These are phyloP conservation scores for Coprinellus micaceus DNA, from an alignment of 768 basidiomycete species.

Conservation along the genomic window DNA sequence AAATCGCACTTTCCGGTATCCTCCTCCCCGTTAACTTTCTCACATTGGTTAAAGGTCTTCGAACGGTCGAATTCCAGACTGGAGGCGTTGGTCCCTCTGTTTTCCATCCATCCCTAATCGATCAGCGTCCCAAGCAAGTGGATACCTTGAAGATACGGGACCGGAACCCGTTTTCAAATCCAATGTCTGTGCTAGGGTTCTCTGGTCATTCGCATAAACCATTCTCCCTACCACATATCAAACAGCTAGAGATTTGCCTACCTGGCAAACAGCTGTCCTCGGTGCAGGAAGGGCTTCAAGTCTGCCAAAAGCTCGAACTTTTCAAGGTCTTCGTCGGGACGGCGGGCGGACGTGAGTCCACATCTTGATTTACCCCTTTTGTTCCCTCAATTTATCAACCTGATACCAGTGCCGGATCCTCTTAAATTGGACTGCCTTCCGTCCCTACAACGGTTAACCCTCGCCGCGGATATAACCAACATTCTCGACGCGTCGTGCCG, in stretches of 20 bases:
- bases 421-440: background rate
- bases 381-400: background rate
- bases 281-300: background rate
- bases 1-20: conserved; percentile 1
- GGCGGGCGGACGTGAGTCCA: conserved; percentile 8
- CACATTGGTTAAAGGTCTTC: background rate
- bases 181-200: conserved; percentile 2
- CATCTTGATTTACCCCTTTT: no score
- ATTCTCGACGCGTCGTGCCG: background rate
- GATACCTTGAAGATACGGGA: conserved; percentile 7
- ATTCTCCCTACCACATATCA: conserved; percentile 5
- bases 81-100: conserved; percentile 5
- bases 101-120: background rate
- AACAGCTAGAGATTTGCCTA: conserved; percentile 7
- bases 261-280: conserved; percentile 4
- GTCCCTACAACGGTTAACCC: background rate
- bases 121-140: background rate
- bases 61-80: conserved; percentile 7
- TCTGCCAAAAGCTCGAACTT: background rate
- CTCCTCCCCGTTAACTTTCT: conserved; percentile 9
- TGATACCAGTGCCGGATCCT: background rate
- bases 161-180: conserved; percentile 6
- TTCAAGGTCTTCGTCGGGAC: conserved; percentile 11
- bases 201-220: background rate
- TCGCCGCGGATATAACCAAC: conserved; percentile 7